Evolutionary conservation across 208 protist genomes (phyloP).

Genomic region (Leishmania guyanensis): DNA sequence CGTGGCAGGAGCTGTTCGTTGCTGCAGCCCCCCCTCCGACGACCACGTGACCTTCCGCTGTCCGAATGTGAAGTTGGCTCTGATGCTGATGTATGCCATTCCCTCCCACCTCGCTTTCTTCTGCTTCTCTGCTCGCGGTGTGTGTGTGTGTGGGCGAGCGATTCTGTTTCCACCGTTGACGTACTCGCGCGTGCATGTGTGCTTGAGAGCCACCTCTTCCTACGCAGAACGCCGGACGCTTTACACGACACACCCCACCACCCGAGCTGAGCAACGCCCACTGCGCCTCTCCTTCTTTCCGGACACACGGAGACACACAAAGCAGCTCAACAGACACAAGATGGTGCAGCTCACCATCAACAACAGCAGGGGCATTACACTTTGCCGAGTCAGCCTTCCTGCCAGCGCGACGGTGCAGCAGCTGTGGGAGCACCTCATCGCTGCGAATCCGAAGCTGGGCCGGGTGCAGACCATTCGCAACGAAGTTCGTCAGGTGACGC

Average conservation of each 20-base stretch:
- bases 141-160: background rate
- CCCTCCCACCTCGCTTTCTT: background rate
- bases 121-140: background rate
- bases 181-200: background rate
- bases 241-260: no score
- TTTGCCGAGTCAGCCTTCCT: constrained; percentile 7
- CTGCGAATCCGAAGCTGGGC: constrained; percentile 4
- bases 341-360: constrained; percentile 27
- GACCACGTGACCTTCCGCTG: no score
- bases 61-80: no score
- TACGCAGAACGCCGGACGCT: background rate
- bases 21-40: background rate
- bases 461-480: constrained; percentile 5
- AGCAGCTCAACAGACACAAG: background rate
- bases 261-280: no score
- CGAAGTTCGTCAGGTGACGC: constrained; percentile 9
- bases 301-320: background rate
- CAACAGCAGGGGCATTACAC: background rate
- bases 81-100: no score
- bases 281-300: background rate
- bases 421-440: constrained; percentile 1
- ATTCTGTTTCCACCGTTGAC: no score
- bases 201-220: background rate
- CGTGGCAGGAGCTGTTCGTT: background rate
- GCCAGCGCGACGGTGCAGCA: constrained; percentile 12